phyloP scores from a whole-genome alignment of 129 eudicot genomes.

The Flaveria sonorensis region DNA sequence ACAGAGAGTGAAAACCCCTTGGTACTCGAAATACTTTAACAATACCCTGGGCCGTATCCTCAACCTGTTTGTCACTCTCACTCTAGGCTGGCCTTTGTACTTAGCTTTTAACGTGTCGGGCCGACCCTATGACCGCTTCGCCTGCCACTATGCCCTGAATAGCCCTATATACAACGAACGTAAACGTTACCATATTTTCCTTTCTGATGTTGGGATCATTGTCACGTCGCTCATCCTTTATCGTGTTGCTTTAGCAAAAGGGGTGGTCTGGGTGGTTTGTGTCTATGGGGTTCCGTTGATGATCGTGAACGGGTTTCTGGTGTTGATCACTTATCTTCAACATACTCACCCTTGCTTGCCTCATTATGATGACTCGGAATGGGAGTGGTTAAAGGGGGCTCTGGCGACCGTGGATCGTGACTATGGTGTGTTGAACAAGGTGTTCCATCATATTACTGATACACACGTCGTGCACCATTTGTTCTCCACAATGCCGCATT shows the following conservation, averaged over 20 bases:
- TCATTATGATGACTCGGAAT: slow-evolving; percentile 42
- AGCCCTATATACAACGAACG: slow-evolving; percentile 48
- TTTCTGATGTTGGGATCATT: slow-evolving; percentile 45
- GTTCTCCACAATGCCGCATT: slow-evolving; percentile 65
- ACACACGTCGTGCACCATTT: slow-evolving; percentile 58
- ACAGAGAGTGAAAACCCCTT: slow-evolving; percentile 29
- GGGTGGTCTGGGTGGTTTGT: slow-evolving; percentile 36
- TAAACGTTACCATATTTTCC: slow-evolving; percentile 33
- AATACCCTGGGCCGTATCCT: slow-evolving; percentile 41
- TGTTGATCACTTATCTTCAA: slow-evolving; percentile 51
- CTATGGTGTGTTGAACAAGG: slow-evolving; percentile 56
- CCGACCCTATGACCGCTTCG: slow-evolving; percentile 53
- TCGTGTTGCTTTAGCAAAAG: slow-evolving; percentile 22
- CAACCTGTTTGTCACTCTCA: slow-evolving; percentile 20
- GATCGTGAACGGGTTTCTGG: slow-evolving; percentile 50
- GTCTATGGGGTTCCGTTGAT: slow-evolving; percentile 36
- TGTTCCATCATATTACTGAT: slow-evolving; percentile 57
- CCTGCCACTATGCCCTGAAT: slow-evolving; percentile 51
- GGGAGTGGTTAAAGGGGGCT: slow-evolving; percentile 69
- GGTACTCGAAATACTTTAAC: slow-evolving; percentile 43
- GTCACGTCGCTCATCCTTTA: slow-evolving; percentile 26
- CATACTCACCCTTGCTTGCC: slow-evolving; percentile 54
- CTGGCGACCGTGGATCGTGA: slow-evolving; percentile 59
- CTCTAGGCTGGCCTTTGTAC: slow-evolving; percentile 54
- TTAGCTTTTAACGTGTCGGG: slow-evolving; percentile 41